Conservation (phyloP, 1,139 yeast genomes). For the Suhomyces chickasaworum region DNA sequence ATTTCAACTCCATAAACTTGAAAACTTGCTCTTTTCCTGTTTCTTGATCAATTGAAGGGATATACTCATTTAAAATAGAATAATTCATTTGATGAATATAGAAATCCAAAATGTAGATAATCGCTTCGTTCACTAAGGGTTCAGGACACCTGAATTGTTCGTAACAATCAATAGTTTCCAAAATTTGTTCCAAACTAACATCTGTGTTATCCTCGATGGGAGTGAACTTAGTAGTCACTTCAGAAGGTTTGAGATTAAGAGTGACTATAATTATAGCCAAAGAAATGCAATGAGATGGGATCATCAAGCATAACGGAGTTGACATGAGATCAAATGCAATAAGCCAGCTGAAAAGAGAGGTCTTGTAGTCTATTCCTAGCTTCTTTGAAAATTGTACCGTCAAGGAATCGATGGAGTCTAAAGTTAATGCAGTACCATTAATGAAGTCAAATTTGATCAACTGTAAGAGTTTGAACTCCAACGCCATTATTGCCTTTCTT, state of each 20-base stretch:
- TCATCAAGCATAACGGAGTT: slow-evolving; percentile 68
- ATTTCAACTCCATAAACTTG: slow-evolving; percentile 50
- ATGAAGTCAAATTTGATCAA: slow-evolving; percentile 76
- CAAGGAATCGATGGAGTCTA: slow-evolving; percentile 60
- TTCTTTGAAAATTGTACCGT: slow-evolving; percentile 68
- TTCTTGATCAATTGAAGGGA: slow-evolving; percentile 31
- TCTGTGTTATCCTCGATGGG: slow-evolving; percentile 41
- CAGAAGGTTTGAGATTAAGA: slow-evolving; percentile 43
- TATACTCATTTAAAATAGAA: slow-evolving; percentile 27
- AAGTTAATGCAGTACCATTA: slow-evolving; percentile 45
- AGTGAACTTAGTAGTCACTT: slow-evolving; percentile 26
- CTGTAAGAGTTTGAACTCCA: slow-evolving; percentile 76
- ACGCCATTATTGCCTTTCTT: slow-evolving; percentile 52
- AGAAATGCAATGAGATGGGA: slow-evolving; percentile 83
- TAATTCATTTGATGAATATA: slow-evolving; percentile 54
- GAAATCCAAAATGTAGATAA: slow-evolving; percentile 62
- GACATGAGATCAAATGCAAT: slow-evolving; percentile 73
- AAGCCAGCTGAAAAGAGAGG: slow-evolving; percentile 69
- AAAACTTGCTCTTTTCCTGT: slow-evolving; percentile 50
- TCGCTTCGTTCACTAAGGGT: slow-evolving; percentile 58
- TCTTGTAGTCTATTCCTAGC: slow-evolving; percentile 46
- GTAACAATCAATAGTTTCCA: slow-evolving; percentile 38
- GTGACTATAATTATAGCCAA: slow-evolving; percentile 57
- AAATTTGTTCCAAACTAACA: slow-evolving; percentile 24
- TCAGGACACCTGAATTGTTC: slow-evolving; percentile 52